Base-by-base conservation (phyloP, 495 filamentous ascomycete genomes). In the Penicillium turbatum region DNA sequence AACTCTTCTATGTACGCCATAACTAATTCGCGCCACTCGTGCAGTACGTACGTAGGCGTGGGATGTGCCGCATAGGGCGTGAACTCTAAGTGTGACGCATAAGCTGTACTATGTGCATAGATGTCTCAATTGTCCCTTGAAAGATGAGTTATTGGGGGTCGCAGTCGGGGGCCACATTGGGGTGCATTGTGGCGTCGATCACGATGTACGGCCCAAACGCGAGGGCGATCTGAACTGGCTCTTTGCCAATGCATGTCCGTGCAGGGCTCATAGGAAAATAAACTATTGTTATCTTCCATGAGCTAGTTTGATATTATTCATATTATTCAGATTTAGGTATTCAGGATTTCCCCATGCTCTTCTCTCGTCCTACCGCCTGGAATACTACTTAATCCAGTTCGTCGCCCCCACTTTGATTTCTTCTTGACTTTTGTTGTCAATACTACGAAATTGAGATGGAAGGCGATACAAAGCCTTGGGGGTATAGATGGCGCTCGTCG, bases 401-500 rank as follows among this genome's bases (percentile, higher is more conserved):
- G 21, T 11, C 19, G 9, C 39, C 38, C 30, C 38, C 38, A 15
- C 17, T 29, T 39, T 48, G 32, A 24, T 29, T 49, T 12, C 8
- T 15, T 43, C 38, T 51, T 43, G 2, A 4, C n/a, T 49, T 26
- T 35, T 15, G n/a, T 21, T 30, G 5, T 27, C 30, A 16, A 16
- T 15, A 3, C 10, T 15, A 13, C 10, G n/a, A 3, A 15, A 13
- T 34, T 51, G 6, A 40, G 8, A 51, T 51, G 49, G 35, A 49
- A 12, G 8, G n/a, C 2, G 34, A 39, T 24, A 43, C 40, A 43
- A 34, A 51, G 49, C 49, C 49, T 26, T 55, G 54, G 58, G 56
- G 59, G 10, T 61, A 55, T 21, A 31, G 13, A 51, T 64, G 59
- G 62, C 58, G 62, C 34, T 64, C 62, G 1, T 59, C 62, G 11